These are phyloP conservation scores for Spiraea crenata DNA, from an alignment of 331 rosid species.

Conservation along the genomic window DNA sequence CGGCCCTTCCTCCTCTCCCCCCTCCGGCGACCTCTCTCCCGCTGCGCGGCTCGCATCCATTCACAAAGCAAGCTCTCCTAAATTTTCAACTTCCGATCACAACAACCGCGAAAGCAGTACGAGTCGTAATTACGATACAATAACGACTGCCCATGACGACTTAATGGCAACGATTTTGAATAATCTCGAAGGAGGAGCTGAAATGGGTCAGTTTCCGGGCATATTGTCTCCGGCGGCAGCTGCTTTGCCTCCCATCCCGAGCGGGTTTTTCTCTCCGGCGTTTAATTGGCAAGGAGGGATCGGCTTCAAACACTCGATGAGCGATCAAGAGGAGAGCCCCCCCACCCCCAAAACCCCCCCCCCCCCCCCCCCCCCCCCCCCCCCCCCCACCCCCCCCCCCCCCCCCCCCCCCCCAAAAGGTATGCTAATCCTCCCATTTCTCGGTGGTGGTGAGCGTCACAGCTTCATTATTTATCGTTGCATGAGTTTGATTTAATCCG, in stretches of 20 bases:
- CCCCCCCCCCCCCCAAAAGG: no score
- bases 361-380: no score
- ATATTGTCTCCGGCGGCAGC: slow-evolving; percentile 78
- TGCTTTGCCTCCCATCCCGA: slow-evolving; percentile 48
- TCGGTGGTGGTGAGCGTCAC: no score
- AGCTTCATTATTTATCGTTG: no score
- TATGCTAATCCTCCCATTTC: no score
- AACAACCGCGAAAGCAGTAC: not conserved
- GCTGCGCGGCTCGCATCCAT: slow-evolving; percentile 91
- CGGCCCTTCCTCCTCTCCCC: slow-evolving; percentile 44
- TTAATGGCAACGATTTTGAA: slow-evolving; percentile 22
- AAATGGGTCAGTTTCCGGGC: slow-evolving; percentile 62
- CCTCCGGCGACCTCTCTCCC: slow-evolving; percentile 65
- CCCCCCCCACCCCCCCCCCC: no score
- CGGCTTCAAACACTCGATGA: no score
- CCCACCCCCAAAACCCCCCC: no score
- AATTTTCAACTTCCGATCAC: slow-evolving; percentile 24
- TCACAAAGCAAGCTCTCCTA: slow-evolving; percentile 75
- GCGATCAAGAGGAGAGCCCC: no score
- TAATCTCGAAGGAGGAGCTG: slow-evolving; percentile 38
- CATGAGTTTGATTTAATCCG: no score
- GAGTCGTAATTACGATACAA: no score
- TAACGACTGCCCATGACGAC: slow-evolving; percentile 18
- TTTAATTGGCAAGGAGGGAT: slow-evolving; percentile 26
- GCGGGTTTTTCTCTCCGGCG: slow-evolving; percentile 59